These are phyloP conservation scores for Xylaria sp. DNA, from an alignment of 2,329 filamentous ascomycete genomes.

Conservation along the genomic window DNA sequence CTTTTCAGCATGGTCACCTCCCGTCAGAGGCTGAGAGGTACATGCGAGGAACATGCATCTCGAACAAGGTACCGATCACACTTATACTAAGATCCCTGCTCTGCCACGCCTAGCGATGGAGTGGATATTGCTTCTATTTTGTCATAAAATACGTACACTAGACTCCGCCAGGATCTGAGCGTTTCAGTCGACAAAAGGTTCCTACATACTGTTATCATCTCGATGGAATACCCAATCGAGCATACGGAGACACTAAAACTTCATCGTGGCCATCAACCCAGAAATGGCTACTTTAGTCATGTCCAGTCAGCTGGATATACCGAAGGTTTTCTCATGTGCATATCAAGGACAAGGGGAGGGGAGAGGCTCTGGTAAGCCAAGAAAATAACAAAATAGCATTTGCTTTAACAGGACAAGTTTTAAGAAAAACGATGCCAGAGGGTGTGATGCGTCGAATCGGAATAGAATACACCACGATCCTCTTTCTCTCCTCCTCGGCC, in stretches of 20 bases:
- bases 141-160: slow-evolving; percentile 1
- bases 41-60: slow-evolving; percentile 3
- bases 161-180: slow-evolving; percentile 16
- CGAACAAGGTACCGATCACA: slow-evolving; percentile 12
- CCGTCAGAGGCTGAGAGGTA: slow-evolving; percentile 23
- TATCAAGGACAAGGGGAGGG: not conserved
- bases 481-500: slow-evolving; percentile 5
- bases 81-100: slow-evolving; percentile 30
- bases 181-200: slow-evolving; percentile 18
- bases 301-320: slow-evolving; percentile 16
- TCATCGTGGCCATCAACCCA: not conserved
- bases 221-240: not conserved
- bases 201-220: slow-evolving; percentile 8
- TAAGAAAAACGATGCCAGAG: slow-evolving; percentile 18
- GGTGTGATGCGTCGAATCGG: slow-evolving; percentile 20
- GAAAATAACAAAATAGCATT: not conserved
- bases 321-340: not conserved
- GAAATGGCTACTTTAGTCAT: not conserved
- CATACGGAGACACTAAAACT: not conserved
- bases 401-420: not conserved
- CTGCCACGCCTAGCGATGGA: slow-evolving; percentile 30
- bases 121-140: not conserved
- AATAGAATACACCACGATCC: not conserved
- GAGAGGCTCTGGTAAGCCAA: slow-evolving; percentile 12
- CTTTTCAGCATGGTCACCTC: slow-evolving; percentile 10